A percentile compares a stretch with the other conserved stretches of the same genome.
phyloP scores from a whole-genome alignment of 176 grass and related monocot species.

The Zizania latifolia region DNA sequence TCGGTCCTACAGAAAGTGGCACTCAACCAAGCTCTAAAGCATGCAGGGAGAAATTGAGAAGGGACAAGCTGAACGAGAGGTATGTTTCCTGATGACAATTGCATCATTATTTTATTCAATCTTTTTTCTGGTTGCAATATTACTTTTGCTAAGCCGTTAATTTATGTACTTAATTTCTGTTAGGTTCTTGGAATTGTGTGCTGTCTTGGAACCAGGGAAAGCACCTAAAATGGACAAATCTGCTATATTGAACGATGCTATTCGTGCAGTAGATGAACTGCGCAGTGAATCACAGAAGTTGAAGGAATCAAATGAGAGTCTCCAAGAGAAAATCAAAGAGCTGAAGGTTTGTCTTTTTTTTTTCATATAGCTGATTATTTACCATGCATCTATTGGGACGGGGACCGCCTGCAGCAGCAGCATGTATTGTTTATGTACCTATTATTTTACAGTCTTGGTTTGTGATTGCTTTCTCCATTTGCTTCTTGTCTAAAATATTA shows the following conservation, averaged over 20 bases:
- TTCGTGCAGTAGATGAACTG: conserved; percentile 63
- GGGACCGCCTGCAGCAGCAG: neutral
- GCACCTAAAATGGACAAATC: conserved; percentile 89
- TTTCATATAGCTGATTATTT: neutral
- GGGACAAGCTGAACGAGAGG: conserved; percentile 92
- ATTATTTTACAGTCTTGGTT: neutral
- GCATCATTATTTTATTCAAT: neutral
- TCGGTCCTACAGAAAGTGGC: conserved; percentile 53
- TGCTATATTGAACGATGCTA: conserved; percentile 92
- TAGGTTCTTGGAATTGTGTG: conserved; percentile 84
- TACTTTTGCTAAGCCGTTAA: neutral
- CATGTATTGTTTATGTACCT: neutral
- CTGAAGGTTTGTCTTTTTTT: conserved; percentile 62
- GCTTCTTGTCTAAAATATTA: neutral
- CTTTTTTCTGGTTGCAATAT: neutral
- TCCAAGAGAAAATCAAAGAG: conserved; percentile 99
- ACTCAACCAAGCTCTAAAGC: conserved; percentile 78
- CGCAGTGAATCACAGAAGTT: conserved; percentile 68
- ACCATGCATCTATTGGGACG: neutral
- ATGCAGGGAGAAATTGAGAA: conserved; percentile 85
- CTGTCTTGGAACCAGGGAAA: conserved; percentile 81
- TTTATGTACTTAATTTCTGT: conserved; percentile 17
- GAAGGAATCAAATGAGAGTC: conserved; percentile 79
- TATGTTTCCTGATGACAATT: neutral
- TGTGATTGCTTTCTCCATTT: neutral